Conservation (phyloP, 2,329 filamentous ascomycete genomes). For the Colletotrichum endophyticum region DNA sequence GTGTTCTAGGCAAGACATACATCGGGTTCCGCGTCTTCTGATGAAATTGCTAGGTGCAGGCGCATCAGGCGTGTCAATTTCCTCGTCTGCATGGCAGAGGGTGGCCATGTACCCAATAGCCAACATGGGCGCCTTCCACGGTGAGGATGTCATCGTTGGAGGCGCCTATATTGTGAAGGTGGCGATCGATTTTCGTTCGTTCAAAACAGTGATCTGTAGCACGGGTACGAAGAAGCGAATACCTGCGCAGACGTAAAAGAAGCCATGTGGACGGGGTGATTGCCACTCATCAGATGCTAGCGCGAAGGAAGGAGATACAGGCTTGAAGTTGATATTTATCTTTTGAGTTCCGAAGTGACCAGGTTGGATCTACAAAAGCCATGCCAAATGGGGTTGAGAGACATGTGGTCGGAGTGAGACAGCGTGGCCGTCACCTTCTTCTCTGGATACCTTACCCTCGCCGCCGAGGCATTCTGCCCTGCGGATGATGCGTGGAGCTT, state of each 20-base stretch:
- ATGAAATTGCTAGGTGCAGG: not conserved
- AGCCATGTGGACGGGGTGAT: too few relatives aligned
- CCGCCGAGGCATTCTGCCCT: too few relatives aligned
- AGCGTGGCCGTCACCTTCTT: too few relatives aligned
- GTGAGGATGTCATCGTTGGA: not conserved
- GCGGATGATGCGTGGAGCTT: too few relatives aligned
- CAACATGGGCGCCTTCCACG: not conserved
- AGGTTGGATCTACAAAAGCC: not conserved
- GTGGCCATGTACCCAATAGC: not conserved
- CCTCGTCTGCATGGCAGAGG: not conserved
- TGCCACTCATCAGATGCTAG: not conserved
- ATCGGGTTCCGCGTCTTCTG: not conserved
- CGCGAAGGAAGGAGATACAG: not conserved
- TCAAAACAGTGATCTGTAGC: not conserved
- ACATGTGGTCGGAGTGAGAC: too few relatives aligned
- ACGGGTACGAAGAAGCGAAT: not conserved
- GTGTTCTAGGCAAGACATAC: not conserved
- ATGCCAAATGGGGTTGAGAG: too few relatives aligned
- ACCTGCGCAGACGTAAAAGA: too few relatives aligned
- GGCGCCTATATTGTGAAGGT: not conserved
- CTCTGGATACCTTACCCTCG: too few relatives aligned
- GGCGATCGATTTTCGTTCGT: not conserved
- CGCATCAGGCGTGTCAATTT: not conserved
- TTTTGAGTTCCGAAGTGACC: not conserved
- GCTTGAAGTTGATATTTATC: not conserved